These are phyloP conservation scores for Bipolaris zeicola DNA, from an alignment of 2,329 filamentous ascomycete genomes.

Conservation along the genomic window DNA sequence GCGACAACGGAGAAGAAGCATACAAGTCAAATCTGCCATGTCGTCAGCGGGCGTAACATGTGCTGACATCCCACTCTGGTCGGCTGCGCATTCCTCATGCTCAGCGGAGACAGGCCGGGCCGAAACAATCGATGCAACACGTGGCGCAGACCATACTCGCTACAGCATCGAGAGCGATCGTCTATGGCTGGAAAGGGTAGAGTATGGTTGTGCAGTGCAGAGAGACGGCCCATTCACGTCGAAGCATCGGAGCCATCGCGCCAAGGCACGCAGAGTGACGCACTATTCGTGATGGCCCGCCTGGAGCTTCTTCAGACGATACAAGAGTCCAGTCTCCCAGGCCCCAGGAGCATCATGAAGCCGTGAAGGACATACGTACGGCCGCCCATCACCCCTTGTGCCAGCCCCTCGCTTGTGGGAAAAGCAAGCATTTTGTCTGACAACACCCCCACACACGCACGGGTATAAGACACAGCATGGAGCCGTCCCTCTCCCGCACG, in stretches of 20 bases:
- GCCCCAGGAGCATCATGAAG: slow-evolving; percentile 2
- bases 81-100: neutral
- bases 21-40: too few species aligned
- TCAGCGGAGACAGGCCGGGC: neutral
- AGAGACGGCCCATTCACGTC: slow-evolving; percentile 20
- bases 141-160: slow-evolving; percentile 12
- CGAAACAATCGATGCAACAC: slow-evolving; percentile 13
- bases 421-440: slow-evolving; percentile 13
- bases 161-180: slow-evolving; percentile 4
- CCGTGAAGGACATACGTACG: neutral
- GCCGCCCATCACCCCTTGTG: slow-evolving; percentile 7
- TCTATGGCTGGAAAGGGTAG: slow-evolving; percentile 15
- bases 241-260: slow-evolving; percentile 17
- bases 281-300: slow-evolving; percentile 6
- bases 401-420: slow-evolving; percentile 10
- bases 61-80: neutral
- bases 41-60: neutral
- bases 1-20: too few species aligned
- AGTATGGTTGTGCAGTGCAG: slow-evolving; percentile 15
- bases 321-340: neutral
- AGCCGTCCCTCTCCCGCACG: slow-evolving; percentile 41
- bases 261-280: slow-evolving; percentile 24
- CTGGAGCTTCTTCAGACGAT: neutral
- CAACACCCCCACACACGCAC: slow-evolving; percentile 9
- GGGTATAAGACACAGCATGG: slow-evolving; percentile 28